Evolutionary conservation across 2,329 filamentous ascomycete genomes (phyloP), one percentile per base, ranked within the genome.

Genomic region (Setomelanomma holmii): DNA sequence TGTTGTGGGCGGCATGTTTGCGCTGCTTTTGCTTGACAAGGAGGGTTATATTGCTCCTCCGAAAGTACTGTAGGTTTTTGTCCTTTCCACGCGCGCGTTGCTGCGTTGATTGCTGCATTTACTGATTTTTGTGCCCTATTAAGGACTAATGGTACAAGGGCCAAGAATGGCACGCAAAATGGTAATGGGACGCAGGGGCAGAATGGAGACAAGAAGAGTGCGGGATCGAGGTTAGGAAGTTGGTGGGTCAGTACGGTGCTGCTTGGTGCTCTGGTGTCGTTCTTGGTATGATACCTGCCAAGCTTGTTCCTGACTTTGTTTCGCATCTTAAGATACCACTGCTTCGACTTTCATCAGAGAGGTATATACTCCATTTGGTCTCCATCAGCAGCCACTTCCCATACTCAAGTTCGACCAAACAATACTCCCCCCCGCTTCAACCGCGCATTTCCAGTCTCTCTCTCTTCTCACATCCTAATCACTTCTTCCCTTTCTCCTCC

Each of bases 1-100:
- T 3, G 81, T 82, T 2, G 71, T 83, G 42, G 82, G 82, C 0
- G 82, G 80, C 1, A 67, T 76, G 24, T 85, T 83, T 69, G 76
- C 80, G 17, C 64, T 81, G 41, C 66, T 84, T 45, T 45, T 64
- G 40, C 35, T 61, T 17, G 45, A 42, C 5, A 16, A 21, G 19
- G 38, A 50, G 8, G 51, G 50, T 10, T 51, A 56, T 48, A 47
- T 10, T n/a, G 39, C 55, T 14, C 44, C 50, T 14, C 10, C 35
- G 5, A 48, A 45, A 16, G 16, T 45, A 7, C 17, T 50, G 38
- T 45, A 39, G 35, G 41, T 39, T 38, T 11, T 39, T 21, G 20
- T 34, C 39, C 21, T 14, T 22, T 17, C n/a, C 7, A 16, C 39
- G 33, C 24, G 30, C 14, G n/a, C 5, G 23, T 23, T 36, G 17